These are phyloP conservation scores for Termitomyces sp. DNA, from an alignment of 1,284 basidiomycete species.

Conservation along the genomic window DNA sequence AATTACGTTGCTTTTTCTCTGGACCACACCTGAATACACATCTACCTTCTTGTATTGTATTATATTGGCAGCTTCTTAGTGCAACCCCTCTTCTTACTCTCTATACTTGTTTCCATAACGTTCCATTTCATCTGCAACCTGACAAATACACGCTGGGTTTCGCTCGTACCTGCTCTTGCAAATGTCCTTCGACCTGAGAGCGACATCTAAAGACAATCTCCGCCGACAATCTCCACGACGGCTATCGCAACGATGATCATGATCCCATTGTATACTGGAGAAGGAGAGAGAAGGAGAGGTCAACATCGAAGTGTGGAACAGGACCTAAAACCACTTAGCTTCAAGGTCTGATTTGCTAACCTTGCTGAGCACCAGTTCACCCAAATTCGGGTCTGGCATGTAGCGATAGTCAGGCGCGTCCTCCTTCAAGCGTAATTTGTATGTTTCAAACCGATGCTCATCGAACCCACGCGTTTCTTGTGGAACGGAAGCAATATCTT, in stretches of 20 bases:
- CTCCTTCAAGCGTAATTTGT: slow-evolving; percentile 83
- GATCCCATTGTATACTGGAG: background rate
- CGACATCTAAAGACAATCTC: too few relatives aligned
- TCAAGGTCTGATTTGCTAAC: slow-evolving; percentile 30
- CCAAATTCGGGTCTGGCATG: slow-evolving; percentile 96
- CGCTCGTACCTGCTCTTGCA: too few relatives aligned
- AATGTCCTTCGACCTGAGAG: too few relatives aligned
- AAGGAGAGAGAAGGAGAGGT: background rate
- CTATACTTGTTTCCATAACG: background rate
- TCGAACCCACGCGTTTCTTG: slow-evolving; percentile 95
- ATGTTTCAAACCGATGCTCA: slow-evolving; percentile 79
- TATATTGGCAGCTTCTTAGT: background rate
- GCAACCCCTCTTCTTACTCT: background rate
- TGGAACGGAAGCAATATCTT: slow-evolving; percentile 36
- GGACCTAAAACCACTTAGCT: too few relatives aligned
- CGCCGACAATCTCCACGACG: too few relatives aligned
- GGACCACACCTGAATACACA: background rate
- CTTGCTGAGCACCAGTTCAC: slow-evolving; percentile 64
- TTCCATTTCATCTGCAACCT: background rate
- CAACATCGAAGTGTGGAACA: background rate
- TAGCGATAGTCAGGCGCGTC: slow-evolving; percentile 95
- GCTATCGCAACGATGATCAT: background rate
- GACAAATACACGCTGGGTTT: background rate
- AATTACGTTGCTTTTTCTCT: background rate
- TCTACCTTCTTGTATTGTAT: background rate